These are phyloP conservation scores for Aphanomyces cochlioides DNA, from an alignment of 352 stramenopile genomes.

Conservation along the genomic window DNA sequence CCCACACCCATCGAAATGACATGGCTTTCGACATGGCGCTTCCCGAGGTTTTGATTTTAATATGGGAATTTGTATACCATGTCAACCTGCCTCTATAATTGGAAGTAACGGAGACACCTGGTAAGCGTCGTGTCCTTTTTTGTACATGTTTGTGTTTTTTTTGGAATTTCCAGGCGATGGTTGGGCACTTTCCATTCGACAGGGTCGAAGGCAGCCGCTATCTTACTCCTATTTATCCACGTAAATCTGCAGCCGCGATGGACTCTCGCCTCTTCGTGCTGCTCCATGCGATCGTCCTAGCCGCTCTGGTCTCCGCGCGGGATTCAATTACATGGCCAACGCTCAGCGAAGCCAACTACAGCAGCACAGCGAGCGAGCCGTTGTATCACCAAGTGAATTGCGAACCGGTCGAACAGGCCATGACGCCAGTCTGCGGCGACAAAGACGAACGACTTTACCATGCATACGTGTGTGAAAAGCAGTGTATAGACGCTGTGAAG, in stretches of 20 bases:
- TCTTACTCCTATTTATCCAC: too few relatives aligned
- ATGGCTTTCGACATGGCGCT: too few relatives aligned
- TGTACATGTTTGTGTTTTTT: too few relatives aligned
- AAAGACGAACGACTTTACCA: slow-evolving; percentile 1
- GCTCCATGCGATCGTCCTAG: not conserved
- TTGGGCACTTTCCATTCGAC: too few relatives aligned
- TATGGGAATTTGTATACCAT: too few relatives aligned
- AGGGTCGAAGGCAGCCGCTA: too few relatives aligned
- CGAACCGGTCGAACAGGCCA: slow-evolving; percentile 3
- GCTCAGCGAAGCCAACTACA: not conserved
- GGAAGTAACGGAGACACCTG: too few relatives aligned
- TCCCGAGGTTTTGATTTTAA: too few relatives aligned
- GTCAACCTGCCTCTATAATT: too few relatives aligned
- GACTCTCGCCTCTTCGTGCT: slow-evolving; percentile 19
- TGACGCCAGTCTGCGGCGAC: slow-evolving; percentile 26
- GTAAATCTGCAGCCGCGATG: not conserved
- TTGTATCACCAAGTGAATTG: not conserved
- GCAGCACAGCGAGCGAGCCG: not conserved
- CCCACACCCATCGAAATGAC: too few relatives aligned
- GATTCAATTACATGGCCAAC: not conserved
- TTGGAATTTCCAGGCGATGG: too few relatives aligned
- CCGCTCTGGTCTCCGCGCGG: not conserved
- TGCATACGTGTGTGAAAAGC: slow-evolving; percentile 24
- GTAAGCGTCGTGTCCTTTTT: too few relatives aligned
- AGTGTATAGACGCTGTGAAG: slow-evolving; percentile 26